Evolutionary conservation across 2,329 filamentous ascomycete species (phyloP).

Genomic region (Aspergillus viridinutans): DNA sequence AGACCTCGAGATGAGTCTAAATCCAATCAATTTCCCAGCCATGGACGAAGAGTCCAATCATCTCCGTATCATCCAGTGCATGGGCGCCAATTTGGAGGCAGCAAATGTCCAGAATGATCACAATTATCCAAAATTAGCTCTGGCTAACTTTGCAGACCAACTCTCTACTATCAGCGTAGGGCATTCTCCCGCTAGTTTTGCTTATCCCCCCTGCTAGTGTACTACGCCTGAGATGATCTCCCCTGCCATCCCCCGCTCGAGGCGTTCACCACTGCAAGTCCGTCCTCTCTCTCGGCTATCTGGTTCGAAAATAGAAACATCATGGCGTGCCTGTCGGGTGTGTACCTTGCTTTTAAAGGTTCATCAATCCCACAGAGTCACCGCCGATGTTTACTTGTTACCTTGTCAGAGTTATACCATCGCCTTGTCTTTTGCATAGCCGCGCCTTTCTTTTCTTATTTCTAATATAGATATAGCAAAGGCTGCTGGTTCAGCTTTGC

Average conservation of each 20-base stretch:
- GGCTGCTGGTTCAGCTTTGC: constrained; percentile 42
- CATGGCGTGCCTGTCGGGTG: constrained; percentile 11
- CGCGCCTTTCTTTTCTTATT: constrained; percentile 25
- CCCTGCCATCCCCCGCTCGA: constrained; percentile 7
- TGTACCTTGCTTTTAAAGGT: constrained; percentile 19
- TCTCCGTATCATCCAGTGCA: constrained; percentile 5
- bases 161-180: neutral
- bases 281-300: constrained; percentile 13
- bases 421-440: constrained; percentile 17
- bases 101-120: constrained; percentile 5
- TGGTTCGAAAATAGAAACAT: constrained; percentile 22
- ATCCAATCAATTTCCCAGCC: constrained; percentile 17
- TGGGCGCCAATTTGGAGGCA: constrained; percentile 14
- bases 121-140: constrained; percentile 23
- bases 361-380: constrained; percentile 14
- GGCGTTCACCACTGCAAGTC: constrained; percentile 13
- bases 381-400: constrained; percentile 4
- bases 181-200: constrained; percentile 4
- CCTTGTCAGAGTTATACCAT: constrained; percentile 14
- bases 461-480: constrained; percentile 31
- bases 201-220: constrained; percentile 2
- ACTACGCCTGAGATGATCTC: constrained; percentile 10
- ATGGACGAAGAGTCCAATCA: constrained; percentile 13
- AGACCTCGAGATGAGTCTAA: constrained; percentile 9
- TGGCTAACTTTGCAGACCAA: constrained; percentile 11